Conservation (phyloP, 139 green algal genomes). For the Ettlia oleoabundans region DNA sequence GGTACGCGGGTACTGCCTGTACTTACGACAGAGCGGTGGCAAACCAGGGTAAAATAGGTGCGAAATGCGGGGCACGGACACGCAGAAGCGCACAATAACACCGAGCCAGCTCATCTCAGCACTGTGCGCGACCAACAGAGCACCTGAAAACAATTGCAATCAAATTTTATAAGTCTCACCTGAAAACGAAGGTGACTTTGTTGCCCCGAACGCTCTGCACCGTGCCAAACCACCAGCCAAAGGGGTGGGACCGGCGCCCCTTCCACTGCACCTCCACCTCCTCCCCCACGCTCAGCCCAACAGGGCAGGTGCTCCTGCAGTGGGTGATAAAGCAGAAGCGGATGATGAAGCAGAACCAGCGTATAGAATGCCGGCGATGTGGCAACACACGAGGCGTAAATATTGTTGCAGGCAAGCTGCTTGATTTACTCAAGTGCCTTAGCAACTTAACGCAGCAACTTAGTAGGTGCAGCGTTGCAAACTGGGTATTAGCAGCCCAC, state of each 20-base stretch:
- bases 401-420: no score
- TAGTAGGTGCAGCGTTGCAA: no score
- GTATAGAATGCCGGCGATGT: no score
- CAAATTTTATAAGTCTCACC: no score
- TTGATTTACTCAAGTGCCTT: no score
- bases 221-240: constrained; percentile 26
- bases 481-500: no score
- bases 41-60: not conserved
- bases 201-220: constrained; percentile 29
- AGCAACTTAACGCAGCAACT: no score
- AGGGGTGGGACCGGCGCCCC: constrained; percentile 19
- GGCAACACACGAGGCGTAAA: no score
- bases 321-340: no score
- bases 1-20: constrained; percentile 28
- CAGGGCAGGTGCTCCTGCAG: not conserved
- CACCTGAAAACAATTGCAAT: no score
- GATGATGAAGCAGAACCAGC: no score
- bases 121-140: no score
- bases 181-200: constrained; percentile 9
- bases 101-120: not conserved
- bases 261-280: constrained; percentile 37
- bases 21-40: not conserved
- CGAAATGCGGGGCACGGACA: not conserved
- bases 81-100: not conserved
- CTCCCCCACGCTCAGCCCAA: constrained; percentile 4